Percentiles rank a stretch among this genome's conserved stretches.
Conservation (phyloP, 208 protist genomes). For the Phytomonas francai region DNA sequence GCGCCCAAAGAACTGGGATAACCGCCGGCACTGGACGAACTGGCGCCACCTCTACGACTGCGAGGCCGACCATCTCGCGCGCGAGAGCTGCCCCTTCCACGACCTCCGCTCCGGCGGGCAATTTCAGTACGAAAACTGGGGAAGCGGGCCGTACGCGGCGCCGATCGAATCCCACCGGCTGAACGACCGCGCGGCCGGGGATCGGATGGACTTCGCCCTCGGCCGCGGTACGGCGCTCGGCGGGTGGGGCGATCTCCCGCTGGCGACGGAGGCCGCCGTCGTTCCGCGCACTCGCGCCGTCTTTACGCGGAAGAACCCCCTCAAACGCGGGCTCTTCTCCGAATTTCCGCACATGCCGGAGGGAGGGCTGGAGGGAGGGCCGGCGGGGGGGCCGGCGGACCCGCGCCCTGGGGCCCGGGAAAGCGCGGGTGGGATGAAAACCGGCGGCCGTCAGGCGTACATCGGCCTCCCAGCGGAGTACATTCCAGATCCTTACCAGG, state of each 20-base stretch:
- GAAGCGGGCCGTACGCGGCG: slow-evolving; percentile 29
- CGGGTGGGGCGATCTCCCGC: slow-evolving; percentile 41
- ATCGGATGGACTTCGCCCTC: slow-evolving; percentile 81
- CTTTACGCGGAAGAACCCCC: slow-evolving; percentile 68
- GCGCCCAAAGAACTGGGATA: slow-evolving; percentile 87
- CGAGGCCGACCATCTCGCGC: slow-evolving; percentile 75
- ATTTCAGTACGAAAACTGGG: slow-evolving; percentile 86
- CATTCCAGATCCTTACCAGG: slow-evolving; percentile 72
- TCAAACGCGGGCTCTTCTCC: slow-evolving; percentile 73
- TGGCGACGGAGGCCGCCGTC: slow-evolving; percentile 34
- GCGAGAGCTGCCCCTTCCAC: slow-evolving; percentile 85
- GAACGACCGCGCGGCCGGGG: slow-evolving; percentile 44
- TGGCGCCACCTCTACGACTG: slow-evolving; percentile 89
- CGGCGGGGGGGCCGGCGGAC: neutral
- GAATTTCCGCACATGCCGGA: slow-evolving; percentile 78
- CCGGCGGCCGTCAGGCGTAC: slow-evolving; percentile 55
- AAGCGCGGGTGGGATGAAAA: slow-evolving; percentile 49
- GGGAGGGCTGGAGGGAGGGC: slow-evolving; percentile 15
- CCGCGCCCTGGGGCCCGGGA: slow-evolving; percentile 6
- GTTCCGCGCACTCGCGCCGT: slow-evolving; percentile 34
- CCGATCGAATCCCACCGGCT: slow-evolving; percentile 49
- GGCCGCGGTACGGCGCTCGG: slow-evolving; percentile 51
- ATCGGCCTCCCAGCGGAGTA: slow-evolving; percentile 70
- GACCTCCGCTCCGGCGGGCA: slow-evolving; percentile 82
- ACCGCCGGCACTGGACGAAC: slow-evolving; percentile 86